A percentile compares a stretch with the other conserved stretches of the same genome.
phyloP scores from a whole-genome alignment of 2,329 filamentous ascomycete species.

The Beauveria medogensis region DNA sequence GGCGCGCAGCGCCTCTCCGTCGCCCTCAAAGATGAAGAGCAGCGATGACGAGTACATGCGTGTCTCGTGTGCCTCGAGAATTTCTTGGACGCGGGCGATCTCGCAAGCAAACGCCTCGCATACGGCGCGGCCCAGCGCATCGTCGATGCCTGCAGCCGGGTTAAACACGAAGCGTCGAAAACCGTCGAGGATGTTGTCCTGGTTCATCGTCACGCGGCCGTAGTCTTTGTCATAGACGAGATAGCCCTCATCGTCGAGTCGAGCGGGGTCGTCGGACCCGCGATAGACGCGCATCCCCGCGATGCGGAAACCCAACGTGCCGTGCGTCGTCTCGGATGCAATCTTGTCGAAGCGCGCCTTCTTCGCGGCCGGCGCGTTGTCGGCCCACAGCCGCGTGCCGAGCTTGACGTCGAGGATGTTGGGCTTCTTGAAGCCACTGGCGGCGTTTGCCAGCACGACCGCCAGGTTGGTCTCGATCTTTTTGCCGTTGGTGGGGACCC shows the following conservation, averaged over 20 bases:
- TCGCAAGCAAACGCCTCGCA: slow-evolving; percentile 46
- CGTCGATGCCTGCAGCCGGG: slow-evolving; percentile 47
- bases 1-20: slow-evolving; percentile 44
- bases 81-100: slow-evolving; percentile 42
- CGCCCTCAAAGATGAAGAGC: slow-evolving; percentile 57
- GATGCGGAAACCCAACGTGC: slow-evolving; percentile 52
- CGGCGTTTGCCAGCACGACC: slow-evolving; percentile 78
- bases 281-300: slow-evolving; percentile 58
- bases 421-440: slow-evolving; percentile 70
- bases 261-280: slow-evolving; percentile 42
- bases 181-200: slow-evolving; percentile 45
- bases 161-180: slow-evolving; percentile 53
- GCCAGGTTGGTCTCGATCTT: slow-evolving; percentile 70
- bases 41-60: slow-evolving; percentile 58
- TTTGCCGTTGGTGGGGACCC: slow-evolving; percentile 42
- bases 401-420: slow-evolving; percentile 94
- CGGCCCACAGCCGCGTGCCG: slow-evolving; percentile 77
- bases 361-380: slow-evolving; percentile 55
- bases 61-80: slow-evolving; percentile 48
- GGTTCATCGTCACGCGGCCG: slow-evolving; percentile 44
- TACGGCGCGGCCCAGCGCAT: slow-evolving; percentile 48
- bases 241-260: slow-evolving; percentile 48
- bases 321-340: slow-evolving; percentile 50
- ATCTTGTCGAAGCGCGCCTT: slow-evolving; percentile 53
- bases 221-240: slow-evolving; percentile 57